A percentile compares a stretch with the other conserved stretches of the same genome.
Conservation (phyloP, 192 early-diverging fungal genomes). For the Coemansia reversa region DNA sequence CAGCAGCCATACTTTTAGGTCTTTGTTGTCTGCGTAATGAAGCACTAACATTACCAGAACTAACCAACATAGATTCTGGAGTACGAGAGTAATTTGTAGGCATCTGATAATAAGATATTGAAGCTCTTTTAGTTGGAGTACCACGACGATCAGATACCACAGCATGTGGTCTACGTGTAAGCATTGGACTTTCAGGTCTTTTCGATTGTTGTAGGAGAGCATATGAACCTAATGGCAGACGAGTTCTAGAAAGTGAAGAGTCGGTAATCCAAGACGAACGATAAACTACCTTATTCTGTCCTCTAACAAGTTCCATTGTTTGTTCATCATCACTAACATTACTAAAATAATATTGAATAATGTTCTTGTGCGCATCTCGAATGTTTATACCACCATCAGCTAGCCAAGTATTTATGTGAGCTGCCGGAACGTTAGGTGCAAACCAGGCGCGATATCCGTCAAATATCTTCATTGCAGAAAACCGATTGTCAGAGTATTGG, state of each 20-base stretch:
- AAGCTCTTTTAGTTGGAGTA: background rate
- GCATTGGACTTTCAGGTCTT: constrained; percentile 1
- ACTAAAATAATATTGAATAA: constrained; percentile 49
- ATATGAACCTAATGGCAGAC: constrained; percentile 41
- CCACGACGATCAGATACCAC: constrained; percentile 1
- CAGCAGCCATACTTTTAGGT: constrained; percentile 8
- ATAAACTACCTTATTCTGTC: constrained; percentile 42
- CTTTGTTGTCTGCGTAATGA: constrained; percentile 6
- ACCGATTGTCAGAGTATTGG: background rate
- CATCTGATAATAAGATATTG: background rate
- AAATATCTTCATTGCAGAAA: constrained; percentile 46
- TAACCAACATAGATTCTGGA: background rate
- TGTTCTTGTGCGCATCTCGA: constrained; percentile 24
- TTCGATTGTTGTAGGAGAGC: constrained; percentile 6
- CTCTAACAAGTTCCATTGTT: constrained; percentile 21
- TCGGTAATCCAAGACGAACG: constrained; percentile 44
- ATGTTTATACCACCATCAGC: constrained; percentile 43
- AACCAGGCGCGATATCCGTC: constrained; percentile 50
- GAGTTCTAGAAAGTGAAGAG: constrained; percentile 37
- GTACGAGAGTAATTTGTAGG: constrained; percentile 2
- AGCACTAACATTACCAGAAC: constrained; percentile 1
- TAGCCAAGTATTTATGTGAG: constrained; percentile 45
- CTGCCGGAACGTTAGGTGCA: constrained; percentile 35
- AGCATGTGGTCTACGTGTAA: constrained; percentile 1
- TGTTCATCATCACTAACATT: constrained; percentile 28